Conservation (phyloP, 768 basidiomycete genomes). For the Naganishia antarctica region DNA sequence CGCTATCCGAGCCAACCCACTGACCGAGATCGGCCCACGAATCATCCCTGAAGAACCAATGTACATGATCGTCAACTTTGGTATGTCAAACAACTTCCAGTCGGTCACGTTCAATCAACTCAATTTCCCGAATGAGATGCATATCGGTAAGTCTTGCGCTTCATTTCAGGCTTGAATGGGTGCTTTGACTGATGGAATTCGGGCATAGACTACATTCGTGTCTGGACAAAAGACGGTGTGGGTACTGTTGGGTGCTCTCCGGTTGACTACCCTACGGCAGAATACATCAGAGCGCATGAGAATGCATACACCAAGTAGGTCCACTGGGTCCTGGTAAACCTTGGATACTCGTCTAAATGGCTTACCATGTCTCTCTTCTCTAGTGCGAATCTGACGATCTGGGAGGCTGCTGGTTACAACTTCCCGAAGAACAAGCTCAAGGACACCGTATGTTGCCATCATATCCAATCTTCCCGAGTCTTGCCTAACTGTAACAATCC, state of each 20-base stretch:
- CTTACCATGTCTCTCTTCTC: neutral
- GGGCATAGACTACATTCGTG: slow-evolving; percentile 60
- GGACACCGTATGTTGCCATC: slow-evolving; percentile 19
- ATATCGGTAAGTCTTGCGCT: slow-evolving; percentile 53
- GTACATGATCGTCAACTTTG: slow-evolving; percentile 78
- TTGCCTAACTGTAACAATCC: neutral
- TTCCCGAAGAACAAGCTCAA: slow-evolving; percentile 56
- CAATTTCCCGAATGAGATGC: slow-evolving; percentile 75
- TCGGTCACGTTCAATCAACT: slow-evolving; percentile 41
- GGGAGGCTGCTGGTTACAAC: slow-evolving; percentile 60
- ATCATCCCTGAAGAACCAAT: slow-evolving; percentile 79
- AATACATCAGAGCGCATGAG: slow-evolving; percentile 59
- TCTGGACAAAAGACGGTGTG: slow-evolving; percentile 65
- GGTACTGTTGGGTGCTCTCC: slow-evolving; percentile 72
- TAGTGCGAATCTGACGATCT: slow-evolving; percentile 27
- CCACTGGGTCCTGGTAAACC: neutral
- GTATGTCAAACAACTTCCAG: slow-evolving; percentile 57
- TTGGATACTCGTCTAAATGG: neutral
- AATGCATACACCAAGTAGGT: slow-evolving; percentile 62
- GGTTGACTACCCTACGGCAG: slow-evolving; percentile 65
- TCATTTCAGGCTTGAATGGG: too few species aligned
- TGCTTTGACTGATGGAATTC: neutral
- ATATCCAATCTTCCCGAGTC: neutral
- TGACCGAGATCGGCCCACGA: slow-evolving; percentile 62
- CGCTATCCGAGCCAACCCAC: slow-evolving; percentile 61